phyloP scores from a whole-genome alignment of 352 stramenopile genomes.

The Phytophthora boehmeriae region DNA sequence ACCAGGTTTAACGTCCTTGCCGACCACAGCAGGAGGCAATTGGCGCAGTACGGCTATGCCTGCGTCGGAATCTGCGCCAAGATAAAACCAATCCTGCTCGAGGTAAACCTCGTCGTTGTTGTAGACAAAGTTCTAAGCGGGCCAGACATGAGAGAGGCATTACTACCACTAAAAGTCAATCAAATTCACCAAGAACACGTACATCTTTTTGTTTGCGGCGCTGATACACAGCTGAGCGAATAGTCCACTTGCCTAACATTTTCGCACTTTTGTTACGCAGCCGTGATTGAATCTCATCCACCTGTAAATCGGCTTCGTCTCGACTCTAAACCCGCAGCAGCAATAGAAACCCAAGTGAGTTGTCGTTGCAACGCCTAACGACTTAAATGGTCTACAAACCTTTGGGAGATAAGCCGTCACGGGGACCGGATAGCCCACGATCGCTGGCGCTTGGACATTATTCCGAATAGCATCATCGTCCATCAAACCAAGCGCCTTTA shows the following conservation, averaged over 20 bases:
- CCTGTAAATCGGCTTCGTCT: conserved; percentile 74
- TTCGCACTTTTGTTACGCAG: conserved; percentile 77
- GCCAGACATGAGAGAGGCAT: not conserved
- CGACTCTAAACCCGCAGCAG: conserved; percentile 41
- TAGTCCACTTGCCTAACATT: conserved; percentile 82
- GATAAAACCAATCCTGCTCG: conserved; percentile 87
- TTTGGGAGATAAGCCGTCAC: conserved; percentile 77
- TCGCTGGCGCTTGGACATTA: conserved; percentile 41
- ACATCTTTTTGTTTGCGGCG: conserved; percentile 55
- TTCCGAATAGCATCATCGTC: conserved; percentile 57
- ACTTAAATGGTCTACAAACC: conserved; percentile 27
- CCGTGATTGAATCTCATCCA: conserved; percentile 81
- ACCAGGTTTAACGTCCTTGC: conserved; percentile 50
- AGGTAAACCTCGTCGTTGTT: conserved; percentile 86
- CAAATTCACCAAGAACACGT: conserved; percentile 14
- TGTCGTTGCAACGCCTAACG: not conserved
- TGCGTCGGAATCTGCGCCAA: conserved; percentile 69
- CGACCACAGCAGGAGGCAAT: conserved; percentile 35
- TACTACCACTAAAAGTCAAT: not conserved
- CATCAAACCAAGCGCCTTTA: conserved; percentile 63
- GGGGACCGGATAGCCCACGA: conserved; percentile 65
- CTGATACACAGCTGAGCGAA: conserved; percentile 65
- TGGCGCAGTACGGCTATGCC: conserved; percentile 70
- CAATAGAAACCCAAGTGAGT: not conserved
- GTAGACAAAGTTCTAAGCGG: conserved; percentile 75